A percentile compares a stretch with the other conserved stretches of the same genome.
These are phyloP conservation scores for Tubosaeta brunneosetosa DNA, from an alignment of 768 basidiomycete genomes.

Conservation along the genomic window DNA sequence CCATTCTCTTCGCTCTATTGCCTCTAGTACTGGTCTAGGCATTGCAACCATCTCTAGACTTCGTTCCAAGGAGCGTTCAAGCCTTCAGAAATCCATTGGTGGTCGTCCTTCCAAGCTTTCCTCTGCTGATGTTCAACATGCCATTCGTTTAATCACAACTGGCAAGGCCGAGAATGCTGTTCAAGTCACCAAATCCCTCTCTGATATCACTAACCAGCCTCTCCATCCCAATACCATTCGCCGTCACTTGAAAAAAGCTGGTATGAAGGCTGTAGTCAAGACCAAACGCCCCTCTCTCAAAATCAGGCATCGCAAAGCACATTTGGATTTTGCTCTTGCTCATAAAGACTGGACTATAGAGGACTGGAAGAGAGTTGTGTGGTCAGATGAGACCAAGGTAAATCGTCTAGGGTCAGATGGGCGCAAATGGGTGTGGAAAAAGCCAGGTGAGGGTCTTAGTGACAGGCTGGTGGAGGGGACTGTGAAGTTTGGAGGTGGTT, in stretches of 20 bases:
- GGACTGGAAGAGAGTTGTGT: neutral
- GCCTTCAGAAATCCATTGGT: neutral
- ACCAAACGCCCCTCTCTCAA: neutral
- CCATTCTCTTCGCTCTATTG: neutral
- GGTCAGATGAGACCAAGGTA: neutral
- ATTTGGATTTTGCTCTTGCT: conserved; percentile 1
- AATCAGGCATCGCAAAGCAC: neutral
- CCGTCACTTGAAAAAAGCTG: neutral
- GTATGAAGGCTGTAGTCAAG: conserved; percentile 3
- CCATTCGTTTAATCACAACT: neutral
- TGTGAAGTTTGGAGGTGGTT: neutral
- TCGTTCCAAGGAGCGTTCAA: neutral
- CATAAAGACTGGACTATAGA: neutral
- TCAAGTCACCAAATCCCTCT: neutral
- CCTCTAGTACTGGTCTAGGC: neutral
- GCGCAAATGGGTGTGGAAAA: too few relatives aligned
- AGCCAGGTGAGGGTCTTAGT: too few relatives aligned
- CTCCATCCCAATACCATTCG: neutral
- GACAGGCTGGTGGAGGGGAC: neutral
- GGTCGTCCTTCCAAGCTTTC: neutral
- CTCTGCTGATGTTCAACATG: neutral
- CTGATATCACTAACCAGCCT: neutral
- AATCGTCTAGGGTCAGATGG: neutral
- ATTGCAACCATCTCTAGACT: neutral
- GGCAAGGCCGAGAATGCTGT: neutral